These are phyloP conservation scores for Limnanthes douglasii DNA, from an alignment of 345 rosid genomes.

Conservation along the genomic window DNA sequence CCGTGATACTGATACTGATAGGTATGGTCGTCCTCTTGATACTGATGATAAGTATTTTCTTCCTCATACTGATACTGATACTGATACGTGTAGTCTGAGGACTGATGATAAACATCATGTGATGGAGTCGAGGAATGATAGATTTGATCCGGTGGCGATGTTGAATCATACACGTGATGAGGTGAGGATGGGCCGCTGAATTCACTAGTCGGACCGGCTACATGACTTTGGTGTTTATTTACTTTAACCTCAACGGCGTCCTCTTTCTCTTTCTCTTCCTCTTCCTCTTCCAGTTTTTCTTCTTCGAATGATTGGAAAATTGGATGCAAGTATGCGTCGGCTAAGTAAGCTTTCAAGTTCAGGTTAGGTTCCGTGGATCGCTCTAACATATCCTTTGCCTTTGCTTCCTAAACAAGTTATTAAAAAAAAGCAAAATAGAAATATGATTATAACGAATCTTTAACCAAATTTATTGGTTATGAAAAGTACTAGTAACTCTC, in stretches of 20 bases:
- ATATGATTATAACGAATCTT: background rate
- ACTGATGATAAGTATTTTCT: no score
- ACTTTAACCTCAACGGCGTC: constrained; percentile 31
- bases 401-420: constrained; percentile 56
- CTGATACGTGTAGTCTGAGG: constrained; percentile 24
- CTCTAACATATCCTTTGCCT: constrained; percentile 64
- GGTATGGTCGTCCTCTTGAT: constrained; percentile 11
- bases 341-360: constrained; percentile 52
- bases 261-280: constrained; percentile 7
- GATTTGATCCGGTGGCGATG: constrained; percentile 15
- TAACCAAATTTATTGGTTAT: background rate
- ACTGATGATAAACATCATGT: constrained; percentile 19
- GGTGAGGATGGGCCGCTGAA: constrained; percentile 45
- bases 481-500: constrained; percentile 8
- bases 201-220: constrained; percentile 25
- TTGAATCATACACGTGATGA: constrained; percentile 13
- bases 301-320: constrained; percentile 67
- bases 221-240: constrained; percentile 22
- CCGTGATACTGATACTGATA: constrained; percentile 29
- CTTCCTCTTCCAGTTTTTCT: constrained; percentile 15
- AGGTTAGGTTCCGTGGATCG: constrained; percentile 34
- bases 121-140: constrained; percentile 21
- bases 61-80: constrained; percentile 15
- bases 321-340: constrained; percentile 90
- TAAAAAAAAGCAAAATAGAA: constrained; percentile 1